Conservation (phyloP, 2,329 filamentous ascomycete genomes). For the Fusarium vanettenii region DNA sequence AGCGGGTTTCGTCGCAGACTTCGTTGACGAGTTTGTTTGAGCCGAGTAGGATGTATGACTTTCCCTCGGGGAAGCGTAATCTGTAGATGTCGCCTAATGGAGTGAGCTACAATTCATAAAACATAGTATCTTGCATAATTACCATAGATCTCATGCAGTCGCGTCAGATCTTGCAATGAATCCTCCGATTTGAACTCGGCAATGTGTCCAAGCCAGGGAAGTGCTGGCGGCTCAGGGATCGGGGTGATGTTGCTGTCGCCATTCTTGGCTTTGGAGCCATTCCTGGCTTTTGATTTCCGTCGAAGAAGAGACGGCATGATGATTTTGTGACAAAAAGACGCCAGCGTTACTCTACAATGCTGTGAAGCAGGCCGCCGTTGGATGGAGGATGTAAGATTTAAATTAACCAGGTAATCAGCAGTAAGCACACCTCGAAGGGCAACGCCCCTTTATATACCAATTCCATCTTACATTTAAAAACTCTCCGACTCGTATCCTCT, state of each 20-base stretch:
- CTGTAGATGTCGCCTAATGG: background rate
- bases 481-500: background rate
- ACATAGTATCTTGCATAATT: background rate
- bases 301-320: background rate
- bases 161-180: background rate
- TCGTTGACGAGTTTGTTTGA: conserved; percentile 58
- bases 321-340: background rate
- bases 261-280: background rate
- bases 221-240: background rate
- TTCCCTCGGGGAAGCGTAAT: background rate
- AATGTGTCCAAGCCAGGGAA: background rate
- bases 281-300: background rate
- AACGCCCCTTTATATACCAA: background rate
- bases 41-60: background rate
- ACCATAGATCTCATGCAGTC: background rate
- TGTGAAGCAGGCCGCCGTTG: background rate
- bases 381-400: background rate
- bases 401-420: background rate
- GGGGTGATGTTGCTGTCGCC: background rate
- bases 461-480: background rate
- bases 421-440: background rate
- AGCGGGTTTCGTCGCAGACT: conserved; percentile 68
- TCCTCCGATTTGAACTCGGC: conserved; percentile 1
- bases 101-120: background rate
- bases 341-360: background rate